These are phyloP conservation scores for Hirschioporus abietinus DNA, from an alignment of 768 basidiomycete species.

Conservation along the genomic window DNA sequence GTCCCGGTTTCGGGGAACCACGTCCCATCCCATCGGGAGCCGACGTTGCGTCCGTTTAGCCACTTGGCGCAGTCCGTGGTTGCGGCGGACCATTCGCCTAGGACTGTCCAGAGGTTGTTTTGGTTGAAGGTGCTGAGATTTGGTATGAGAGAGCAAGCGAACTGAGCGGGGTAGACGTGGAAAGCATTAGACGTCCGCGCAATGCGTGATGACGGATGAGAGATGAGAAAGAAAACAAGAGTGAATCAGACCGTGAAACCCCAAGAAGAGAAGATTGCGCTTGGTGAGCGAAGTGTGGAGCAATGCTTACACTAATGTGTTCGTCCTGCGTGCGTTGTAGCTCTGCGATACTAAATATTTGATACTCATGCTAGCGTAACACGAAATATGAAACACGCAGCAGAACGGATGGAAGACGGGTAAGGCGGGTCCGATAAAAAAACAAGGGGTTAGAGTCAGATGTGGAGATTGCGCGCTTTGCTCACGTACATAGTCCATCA, in stretches of 20 bases:
- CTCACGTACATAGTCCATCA: slow-evolving; percentile 59
- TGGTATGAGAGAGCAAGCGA: slow-evolving; percentile 48
- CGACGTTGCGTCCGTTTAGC: slow-evolving; percentile 73
- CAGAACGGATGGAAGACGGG: neutral
- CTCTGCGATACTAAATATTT: slow-evolving; percentile 60
- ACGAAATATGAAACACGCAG: neutral
- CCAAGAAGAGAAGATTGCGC: neutral
- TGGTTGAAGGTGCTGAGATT: slow-evolving; percentile 41
- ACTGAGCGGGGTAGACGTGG: slow-evolving; percentile 23
- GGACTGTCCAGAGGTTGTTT: slow-evolving; percentile 64
- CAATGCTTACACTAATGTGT: slow-evolving; percentile 44
- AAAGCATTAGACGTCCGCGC: slow-evolving; percentile 2
- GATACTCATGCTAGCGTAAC: slow-evolving; percentile 56
- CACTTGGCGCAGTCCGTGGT: slow-evolving; percentile 71
- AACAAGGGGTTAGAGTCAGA: slow-evolving; percentile 3
- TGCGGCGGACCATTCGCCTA: slow-evolving; percentile 78
- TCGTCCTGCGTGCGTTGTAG: slow-evolving; percentile 48
- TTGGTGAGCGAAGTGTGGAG: neutral
- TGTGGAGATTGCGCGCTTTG: neutral
- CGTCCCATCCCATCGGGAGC: slow-evolving; percentile 65
- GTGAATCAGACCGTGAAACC: neutral
- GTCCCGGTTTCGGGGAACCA: slow-evolving; percentile 32
- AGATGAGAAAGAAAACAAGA: neutral
- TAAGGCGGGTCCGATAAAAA: neutral
- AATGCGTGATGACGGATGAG: neutral